Evolutionary conservation across 2,329 filamentous ascomycete species (phyloP).

Genomic region (Trematosphaeria pertusa): DNA sequence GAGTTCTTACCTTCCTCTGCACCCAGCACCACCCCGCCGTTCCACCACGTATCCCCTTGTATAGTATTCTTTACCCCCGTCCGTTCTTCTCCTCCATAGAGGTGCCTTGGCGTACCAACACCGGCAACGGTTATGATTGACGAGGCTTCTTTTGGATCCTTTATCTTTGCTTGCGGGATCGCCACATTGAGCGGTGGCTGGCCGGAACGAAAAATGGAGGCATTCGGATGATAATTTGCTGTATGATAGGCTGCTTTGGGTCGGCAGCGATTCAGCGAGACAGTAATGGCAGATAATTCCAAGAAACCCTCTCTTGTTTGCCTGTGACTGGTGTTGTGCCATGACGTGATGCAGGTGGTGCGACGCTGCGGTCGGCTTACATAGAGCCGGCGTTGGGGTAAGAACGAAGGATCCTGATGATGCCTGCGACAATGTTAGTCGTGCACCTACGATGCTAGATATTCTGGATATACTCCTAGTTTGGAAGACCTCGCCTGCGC

Average conservation of each 20-base stretch:
- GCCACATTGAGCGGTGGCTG: slow-evolving; percentile 18
- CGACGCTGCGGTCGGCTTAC: not conserved
- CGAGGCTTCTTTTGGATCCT: slow-evolving; percentile 22
- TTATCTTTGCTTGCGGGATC: slow-evolving; percentile 6
- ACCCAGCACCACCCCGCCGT: not conserved
- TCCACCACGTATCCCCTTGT: slow-evolving; percentile 14
- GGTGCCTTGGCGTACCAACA: slow-evolving; percentile 15
- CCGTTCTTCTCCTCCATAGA: slow-evolving; percentile 23
- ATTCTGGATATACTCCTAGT: too few species aligned
- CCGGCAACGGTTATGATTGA: slow-evolving; percentile 32
- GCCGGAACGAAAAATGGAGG: slow-evolving; percentile 11
- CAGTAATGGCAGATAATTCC: slow-evolving; percentile 6
- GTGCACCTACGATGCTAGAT: too few species aligned
- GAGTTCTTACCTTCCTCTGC: slow-evolving; percentile 4
- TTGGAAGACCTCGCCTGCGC: too few species aligned
- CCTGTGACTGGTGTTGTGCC: slow-evolving; percentile 1
- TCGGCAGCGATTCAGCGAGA: slow-evolving; percentile 2
- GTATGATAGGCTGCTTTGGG: slow-evolving; percentile 11
- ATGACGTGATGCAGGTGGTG: not conserved
- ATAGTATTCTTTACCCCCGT: slow-evolving; percentile 19
- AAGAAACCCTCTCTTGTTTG: too few species aligned
- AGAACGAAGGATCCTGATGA: too few species aligned
- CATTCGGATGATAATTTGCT: slow-evolving; percentile 9
- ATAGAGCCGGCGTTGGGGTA: not conserved
- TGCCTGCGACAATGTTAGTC: too few species aligned